Base-by-base conservation (phyloP, 2,329 filamentous ascomycete genomes). In the Alternaria brassicae region DNA sequence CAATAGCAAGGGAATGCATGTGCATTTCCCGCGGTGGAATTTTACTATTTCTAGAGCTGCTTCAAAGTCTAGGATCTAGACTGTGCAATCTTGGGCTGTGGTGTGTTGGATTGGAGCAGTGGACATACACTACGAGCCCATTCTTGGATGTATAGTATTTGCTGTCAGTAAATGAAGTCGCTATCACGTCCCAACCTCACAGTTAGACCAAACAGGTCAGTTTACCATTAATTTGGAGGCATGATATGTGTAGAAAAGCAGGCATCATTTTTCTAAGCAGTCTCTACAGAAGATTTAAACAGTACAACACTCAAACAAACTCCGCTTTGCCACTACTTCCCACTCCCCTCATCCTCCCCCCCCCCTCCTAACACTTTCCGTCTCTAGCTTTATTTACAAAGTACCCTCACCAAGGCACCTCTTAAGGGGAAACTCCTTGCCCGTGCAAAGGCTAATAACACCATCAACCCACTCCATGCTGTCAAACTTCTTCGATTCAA, bases 391-490 rank as follows among this genome's bases (percentile, higher is more conserved):
- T 63, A 73, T 17, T 17, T 64, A 73, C 58, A 72, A 61, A 3
- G 58, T 68, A 6, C 78, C 79, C 9, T 71, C 64, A 40, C 79
- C 79, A 17, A 76, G 56, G 66, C 79, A 81, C 63, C 65, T 79
- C 13, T 70, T 70, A 27, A 81, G 39, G 5, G 79, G 79, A 51
- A 78, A 78, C 1, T 32, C 58, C 41, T 76, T 75, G 54, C 74
- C 73, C 36, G 68, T 73, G 69, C 79, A 81, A 2, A 81, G 68
- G 6, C 62, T 57, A 47, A 81, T 80, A 9, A 73, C 67, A 12
- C 79, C 79, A 66, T 79, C 73, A 9, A 81, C 79, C 79, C 79
- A 81, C 23, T 60, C 58, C 59, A 81, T 56, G 32, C 67, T 61
- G 15, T 66, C 72, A 50, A 72, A 79, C 12, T 37, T 55, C 69